Percentiles rank a stretch among this genome's conserved stretches.
Evolutionary conservation across 305 asterid genomes (phyloP).

Genomic region (Fraxinus dipetala): DNA sequence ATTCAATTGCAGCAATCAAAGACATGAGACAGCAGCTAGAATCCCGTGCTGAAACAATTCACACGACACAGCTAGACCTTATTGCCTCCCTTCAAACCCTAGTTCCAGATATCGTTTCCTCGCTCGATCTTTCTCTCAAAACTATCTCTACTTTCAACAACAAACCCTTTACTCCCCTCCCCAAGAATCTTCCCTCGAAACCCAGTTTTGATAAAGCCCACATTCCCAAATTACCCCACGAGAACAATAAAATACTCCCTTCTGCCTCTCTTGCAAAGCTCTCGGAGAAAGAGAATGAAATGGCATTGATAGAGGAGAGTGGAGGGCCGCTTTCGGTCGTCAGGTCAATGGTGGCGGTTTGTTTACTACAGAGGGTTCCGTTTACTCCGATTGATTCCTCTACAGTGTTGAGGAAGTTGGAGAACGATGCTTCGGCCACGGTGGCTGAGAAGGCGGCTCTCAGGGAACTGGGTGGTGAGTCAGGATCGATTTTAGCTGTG

Average conservation of each 20-base stretch:
- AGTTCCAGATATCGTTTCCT: slow-evolving; percentile 82
- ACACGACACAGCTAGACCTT: slow-evolving; percentile 68
- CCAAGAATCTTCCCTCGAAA: slow-evolving; percentile 59
- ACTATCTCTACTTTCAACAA: slow-evolving; percentile 57
- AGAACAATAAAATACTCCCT: slow-evolving; percentile 27
- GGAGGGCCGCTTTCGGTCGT: slow-evolving; percentile 70
- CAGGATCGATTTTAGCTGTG: slow-evolving; percentile 67
- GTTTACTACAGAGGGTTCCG: slow-evolving; percentile 85
- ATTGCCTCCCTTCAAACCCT: slow-evolving; percentile 75
- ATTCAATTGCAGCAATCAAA: slow-evolving; percentile 45
- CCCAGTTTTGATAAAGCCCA: slow-evolving; percentile 34
- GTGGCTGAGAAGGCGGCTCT: slow-evolving; percentile 63
- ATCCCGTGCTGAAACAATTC: slow-evolving; percentile 70
- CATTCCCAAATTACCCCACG: slow-evolving; percentile 39
- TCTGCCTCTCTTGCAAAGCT: slow-evolving; percentile 28
- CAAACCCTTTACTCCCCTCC: slow-evolving; percentile 66
- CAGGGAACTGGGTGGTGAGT: slow-evolving; percentile 85
- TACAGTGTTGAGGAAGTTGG: slow-evolving; percentile 74
- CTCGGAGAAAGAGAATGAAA: slow-evolving; percentile 40
- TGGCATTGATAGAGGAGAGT: slow-evolving; percentile 56
- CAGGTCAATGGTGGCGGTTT: slow-evolving; percentile 87
- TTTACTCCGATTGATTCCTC: slow-evolving; percentile 72
- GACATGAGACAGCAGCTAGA: slow-evolving; percentile 65
- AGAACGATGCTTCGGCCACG: slow-evolving; percentile 62
- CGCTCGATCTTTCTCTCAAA: slow-evolving; percentile 78